phyloP scores from a whole-genome alignment of 164 flowering plant species.

The Chimonanthus praecox region DNA sequence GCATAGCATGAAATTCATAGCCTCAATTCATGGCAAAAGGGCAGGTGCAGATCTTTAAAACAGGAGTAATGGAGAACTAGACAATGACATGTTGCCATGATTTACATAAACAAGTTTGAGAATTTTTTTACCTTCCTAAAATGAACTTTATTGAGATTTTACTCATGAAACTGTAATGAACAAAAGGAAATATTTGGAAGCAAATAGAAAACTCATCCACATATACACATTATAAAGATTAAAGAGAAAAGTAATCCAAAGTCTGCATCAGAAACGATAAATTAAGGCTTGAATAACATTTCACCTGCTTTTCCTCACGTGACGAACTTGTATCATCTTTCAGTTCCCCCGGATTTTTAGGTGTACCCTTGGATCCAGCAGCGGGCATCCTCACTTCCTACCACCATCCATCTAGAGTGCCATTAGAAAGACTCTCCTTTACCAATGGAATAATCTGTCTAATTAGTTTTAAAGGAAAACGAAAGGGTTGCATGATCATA shows the following conservation, averaged over 20 bases:
- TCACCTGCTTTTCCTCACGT: constrained; percentile 82
- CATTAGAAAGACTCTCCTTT: constrained; percentile 6
- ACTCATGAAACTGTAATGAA: background rate
- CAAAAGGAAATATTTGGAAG: background rate
- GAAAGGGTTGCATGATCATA: constrained; percentile 2
- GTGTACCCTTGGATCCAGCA: constrained; percentile 78
- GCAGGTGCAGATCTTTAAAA: background rate
- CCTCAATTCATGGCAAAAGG: background rate
- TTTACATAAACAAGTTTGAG: no score
- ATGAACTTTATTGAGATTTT: no score
- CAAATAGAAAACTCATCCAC: background rate
- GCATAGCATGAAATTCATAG: background rate
- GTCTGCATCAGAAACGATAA: background rate
- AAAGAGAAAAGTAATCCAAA: background rate
- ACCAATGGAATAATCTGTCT: background rate
- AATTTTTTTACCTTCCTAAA: no score
- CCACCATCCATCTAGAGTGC: constrained; percentile 13
- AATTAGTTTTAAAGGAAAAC: background rate
- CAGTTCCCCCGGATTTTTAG: constrained; percentile 71
- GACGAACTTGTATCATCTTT: constrained; percentile 87
- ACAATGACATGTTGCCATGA: background rate
- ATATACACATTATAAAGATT: background rate
- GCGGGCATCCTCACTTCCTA: constrained; percentile 99
- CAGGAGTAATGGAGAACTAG: background rate
- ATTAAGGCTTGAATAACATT: background rate